These are phyloP conservation scores for Liriodendron chinense DNA, from an alignment of 164 flowering plant species.

Conservation along the genomic window DNA sequence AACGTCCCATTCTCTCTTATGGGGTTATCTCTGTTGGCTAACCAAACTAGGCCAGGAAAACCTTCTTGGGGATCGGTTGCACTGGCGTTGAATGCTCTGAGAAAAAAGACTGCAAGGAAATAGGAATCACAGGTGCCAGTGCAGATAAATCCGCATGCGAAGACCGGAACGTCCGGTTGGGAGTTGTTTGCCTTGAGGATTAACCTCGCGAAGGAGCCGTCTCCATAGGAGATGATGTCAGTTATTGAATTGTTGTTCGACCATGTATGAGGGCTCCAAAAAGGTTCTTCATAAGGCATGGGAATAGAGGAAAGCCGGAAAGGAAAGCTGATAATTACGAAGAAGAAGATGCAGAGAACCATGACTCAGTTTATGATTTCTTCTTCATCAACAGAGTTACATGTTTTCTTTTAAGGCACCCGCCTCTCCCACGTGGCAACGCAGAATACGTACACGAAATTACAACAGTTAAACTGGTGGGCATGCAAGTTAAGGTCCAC, in stretches of 20 bases:
- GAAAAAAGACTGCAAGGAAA: not conserved
- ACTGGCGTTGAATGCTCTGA: not conserved
- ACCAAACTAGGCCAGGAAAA: slow-evolving; percentile 8
- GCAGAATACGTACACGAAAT: too few species aligned
- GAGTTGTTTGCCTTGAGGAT: not conserved
- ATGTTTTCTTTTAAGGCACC: too few species aligned
- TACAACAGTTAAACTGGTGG: too few species aligned
- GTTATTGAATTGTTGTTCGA: not conserved
- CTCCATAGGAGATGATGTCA: not conserved
- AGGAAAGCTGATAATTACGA: not conserved
- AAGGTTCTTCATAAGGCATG: not conserved
- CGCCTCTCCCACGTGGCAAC: too few species aligned
- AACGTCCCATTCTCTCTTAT: slow-evolving; percentile 17
- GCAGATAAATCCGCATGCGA: not conserved
- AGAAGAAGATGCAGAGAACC: not conserved
- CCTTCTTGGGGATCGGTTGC: not conserved
- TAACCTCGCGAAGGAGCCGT: not conserved
- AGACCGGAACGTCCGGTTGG: not conserved
- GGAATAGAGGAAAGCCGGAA: not conserved
- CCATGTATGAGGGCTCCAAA: not conserved
- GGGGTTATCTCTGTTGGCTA: slow-evolving; percentile 19
- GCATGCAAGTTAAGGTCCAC: too few species aligned
- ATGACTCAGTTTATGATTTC: too few species aligned
- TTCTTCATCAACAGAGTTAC: too few species aligned
- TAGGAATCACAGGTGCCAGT: not conserved